Base-by-base conservation (phyloP, 345 rosid species). In the Syzygium aqueum region DNA sequence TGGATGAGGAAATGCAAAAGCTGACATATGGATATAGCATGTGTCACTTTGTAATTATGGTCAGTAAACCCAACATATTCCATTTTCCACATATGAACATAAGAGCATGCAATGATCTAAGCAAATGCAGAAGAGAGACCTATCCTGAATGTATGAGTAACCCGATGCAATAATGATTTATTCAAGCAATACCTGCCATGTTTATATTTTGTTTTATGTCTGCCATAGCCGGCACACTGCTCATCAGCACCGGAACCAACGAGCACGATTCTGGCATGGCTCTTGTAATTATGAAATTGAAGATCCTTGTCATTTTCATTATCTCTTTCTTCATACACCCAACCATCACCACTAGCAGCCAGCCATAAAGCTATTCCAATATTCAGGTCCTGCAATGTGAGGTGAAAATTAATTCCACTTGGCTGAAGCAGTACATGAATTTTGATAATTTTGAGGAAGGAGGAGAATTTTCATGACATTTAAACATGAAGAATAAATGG, bases 241-340 rank as follows among this genome's bases (percentile, higher is more conserved):
- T 97, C 98, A 90, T 97, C 99, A 49, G 99, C 99, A 78, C 99
- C 99, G 77, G 98, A 93, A 61, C 99, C 99, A 80, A 96, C 96
- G 57, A 97, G 94, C 84, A 97, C 91, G 51, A 96, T 92, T 88
- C 94, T 96, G 78, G 99, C 96, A 53, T 87, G 65, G 59, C 98
- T 96, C 53, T 91, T 92, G 90, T 95, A 96, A 54, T 89, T 93
- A 8, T 90, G 43, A 50, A 89, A 85, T n/a, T 25, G 88, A 25
- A 86, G 89, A 89, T 88, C 87, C 73, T 90, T 89, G 59, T 88
- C 87, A 54, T 67, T 51, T 61, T 87, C 86, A 65, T 50, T 51
- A 25, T 86, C 53, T 82, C 51, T 87, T 83, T 90, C 94, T 89
- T 94, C 88, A 85, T 86, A 89, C 77, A 95, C 89, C 98, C 96